Percentiles rank a stretch among this genome's conserved stretches.
These are phyloP conservation scores for Grammothele lineata DNA, from an alignment of 768 basidiomycete genomes.

Conservation along the genomic window DNA sequence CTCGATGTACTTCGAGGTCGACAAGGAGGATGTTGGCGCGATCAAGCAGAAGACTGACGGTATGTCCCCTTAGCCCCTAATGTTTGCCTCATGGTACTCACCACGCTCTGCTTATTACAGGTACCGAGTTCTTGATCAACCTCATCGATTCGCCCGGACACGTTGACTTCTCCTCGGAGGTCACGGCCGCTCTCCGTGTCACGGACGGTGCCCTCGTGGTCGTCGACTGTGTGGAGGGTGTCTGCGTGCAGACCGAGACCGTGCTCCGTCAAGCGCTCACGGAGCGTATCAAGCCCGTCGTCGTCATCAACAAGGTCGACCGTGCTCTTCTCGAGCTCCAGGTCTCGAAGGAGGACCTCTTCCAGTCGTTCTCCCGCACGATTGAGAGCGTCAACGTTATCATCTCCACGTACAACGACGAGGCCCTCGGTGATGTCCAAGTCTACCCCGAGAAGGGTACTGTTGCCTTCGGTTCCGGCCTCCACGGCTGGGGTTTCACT, in stretches of 20 bases:
- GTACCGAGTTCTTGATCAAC: conserved; percentile 98
- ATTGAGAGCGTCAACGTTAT: conserved; percentile 98
- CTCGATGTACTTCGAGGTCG: conserved; percentile 98
- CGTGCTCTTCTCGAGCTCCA: conserved; percentile 98
- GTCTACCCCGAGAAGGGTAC: conserved; percentile 98
- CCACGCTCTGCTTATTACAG: conserved; percentile 31
- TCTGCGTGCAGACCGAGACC: conserved; percentile 99
- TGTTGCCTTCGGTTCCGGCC: conserved; percentile 97
- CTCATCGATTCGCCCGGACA: conserved; percentile 99
- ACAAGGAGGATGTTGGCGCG: conserved; percentile 78
- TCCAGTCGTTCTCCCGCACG: conserved; percentile 96
- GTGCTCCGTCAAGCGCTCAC: conserved; percentile 95
- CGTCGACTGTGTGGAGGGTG: conserved; percentile 99
- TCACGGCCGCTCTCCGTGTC: conserved; percentile 98
- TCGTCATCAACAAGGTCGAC: conserved; percentile 99
- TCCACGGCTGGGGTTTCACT: conserved; percentile 99
- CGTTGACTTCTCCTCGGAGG: conserved; percentile 99
- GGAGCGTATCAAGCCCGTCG: conserved; percentile 99
- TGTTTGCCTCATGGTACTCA: conserved; percentile 8
- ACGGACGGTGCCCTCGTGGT: conserved; percentile 99
- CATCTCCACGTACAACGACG: conserved; percentile 95
- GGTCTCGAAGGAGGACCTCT: conserved; percentile 93
- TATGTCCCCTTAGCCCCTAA: conserved; percentile 30
- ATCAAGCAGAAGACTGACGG: conserved; percentile 96
- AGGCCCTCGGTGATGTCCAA: conserved; percentile 93